Percentiles rank a stretch among this genome's conserved stretches.
These are phyloP conservation scores for Arxiozyma bovina DNA, from an alignment of 1,139 yeast species.

Conservation along the genomic window DNA sequence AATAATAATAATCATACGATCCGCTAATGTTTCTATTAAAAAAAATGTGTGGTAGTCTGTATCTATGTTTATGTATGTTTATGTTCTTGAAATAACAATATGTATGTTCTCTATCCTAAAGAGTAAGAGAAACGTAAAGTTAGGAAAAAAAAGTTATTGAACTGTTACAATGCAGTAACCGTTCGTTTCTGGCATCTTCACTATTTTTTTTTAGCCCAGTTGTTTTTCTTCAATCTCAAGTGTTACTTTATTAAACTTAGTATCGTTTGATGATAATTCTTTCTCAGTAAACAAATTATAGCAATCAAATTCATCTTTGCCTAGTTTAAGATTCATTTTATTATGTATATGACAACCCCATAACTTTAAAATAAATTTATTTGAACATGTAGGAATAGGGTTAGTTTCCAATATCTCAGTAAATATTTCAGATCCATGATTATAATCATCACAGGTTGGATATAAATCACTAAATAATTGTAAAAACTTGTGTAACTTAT, in stretches of 20 bases:
- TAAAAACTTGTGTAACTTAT: constrained; percentile 31
- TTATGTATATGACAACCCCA: constrained; percentile 99
- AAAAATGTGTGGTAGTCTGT: no score
- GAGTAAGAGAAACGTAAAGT: no score
- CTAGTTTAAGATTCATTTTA: constrained; percentile 49
- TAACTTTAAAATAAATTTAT: constrained; percentile 22
- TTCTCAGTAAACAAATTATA: constrained; percentile 1
- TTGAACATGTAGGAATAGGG: constrained; percentile 41
- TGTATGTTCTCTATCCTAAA: no score
- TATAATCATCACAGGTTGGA: constrained; percentile 57
- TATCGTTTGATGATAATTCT: constrained; percentile 1
- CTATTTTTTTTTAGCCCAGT: constrained; percentile 9
- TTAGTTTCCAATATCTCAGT: constrained; percentile 49
- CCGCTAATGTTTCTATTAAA: no score
- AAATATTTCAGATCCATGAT: constrained; percentile 34
- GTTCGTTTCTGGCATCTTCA: background rate
- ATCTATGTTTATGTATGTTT: no score
- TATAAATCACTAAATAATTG: constrained; percentile 64
- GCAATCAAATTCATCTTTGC: constrained; percentile 7
- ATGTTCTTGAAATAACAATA: no score
- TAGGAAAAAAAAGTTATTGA: no score
- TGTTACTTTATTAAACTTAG: constrained; percentile 10
- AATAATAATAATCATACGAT: no score
- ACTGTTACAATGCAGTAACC: background rate
- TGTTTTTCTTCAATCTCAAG: constrained; percentile 13